A percentile compares a stretch with the other conserved stretches of the same genome.
phyloP scores from a whole-genome alignment of 192 early-diverging fungal genomes.

The Backusella westeae region DNA sequence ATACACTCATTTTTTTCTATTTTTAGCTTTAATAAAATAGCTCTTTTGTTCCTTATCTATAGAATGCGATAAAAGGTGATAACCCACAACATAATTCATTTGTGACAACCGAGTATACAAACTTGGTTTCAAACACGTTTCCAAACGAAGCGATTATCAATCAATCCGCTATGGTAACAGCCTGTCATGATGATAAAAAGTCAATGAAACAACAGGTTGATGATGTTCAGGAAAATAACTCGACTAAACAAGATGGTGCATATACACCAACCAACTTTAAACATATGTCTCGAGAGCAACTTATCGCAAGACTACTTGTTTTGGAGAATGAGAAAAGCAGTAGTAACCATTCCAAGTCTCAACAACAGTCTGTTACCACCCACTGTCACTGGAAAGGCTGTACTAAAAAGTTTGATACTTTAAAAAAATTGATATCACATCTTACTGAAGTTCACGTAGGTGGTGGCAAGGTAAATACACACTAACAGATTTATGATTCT shows the following conservation, averaged over 20 bases:
- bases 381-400: conserved; percentile 49
- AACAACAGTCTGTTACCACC: not conserved
- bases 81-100: not conserved
- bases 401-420: conserved; percentile 38
- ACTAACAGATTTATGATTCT: not conserved
- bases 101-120: not conserved
- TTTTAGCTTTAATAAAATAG: not conserved
- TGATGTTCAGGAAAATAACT: not conserved
- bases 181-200: not conserved
- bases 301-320: conserved; percentile 20
- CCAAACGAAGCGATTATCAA: not conserved
- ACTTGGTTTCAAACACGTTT: not conserved
- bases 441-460: conserved; percentile 53
- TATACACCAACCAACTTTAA: conserved; percentile 12
- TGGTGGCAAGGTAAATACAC: conserved; percentile 48
- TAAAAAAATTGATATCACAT: conserved; percentile 47
- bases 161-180: not conserved
- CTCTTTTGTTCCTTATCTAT: not conserved
- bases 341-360: conserved; percentile 16
- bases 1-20: not conserved
- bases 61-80: not conserved
- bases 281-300: conserved; percentile 22
- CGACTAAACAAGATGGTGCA: not conserved
- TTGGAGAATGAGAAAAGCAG: conserved; percentile 19
- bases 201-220: not conserved